Evolutionary conservation across 495 filamentous ascomycete species (phyloP).

Genomic region (Xylaria venustula): DNA sequence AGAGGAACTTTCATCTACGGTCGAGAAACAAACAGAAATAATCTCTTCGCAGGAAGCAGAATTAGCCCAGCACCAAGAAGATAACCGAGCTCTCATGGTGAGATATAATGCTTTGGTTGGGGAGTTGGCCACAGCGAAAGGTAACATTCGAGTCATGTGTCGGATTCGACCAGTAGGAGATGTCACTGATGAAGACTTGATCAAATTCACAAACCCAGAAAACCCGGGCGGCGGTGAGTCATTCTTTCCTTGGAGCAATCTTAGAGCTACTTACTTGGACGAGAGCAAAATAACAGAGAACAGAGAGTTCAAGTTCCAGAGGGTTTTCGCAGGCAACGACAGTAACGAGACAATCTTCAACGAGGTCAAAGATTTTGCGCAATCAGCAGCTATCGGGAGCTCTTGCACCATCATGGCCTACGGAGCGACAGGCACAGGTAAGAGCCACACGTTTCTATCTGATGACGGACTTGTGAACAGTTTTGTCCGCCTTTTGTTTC

Average conservation of each 20-base stretch:
- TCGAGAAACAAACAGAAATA: neutral
- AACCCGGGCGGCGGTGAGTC: neutral
- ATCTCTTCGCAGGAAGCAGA: neutral
- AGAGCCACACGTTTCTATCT: constrained; percentile 56
- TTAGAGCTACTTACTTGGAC: neutral
- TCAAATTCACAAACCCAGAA: constrained; percentile 13
- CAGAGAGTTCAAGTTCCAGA: constrained; percentile 83
- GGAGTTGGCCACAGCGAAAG: constrained; percentile 89
- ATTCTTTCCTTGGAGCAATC: constrained; percentile 5
- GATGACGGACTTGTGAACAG: constrained; percentile 89
- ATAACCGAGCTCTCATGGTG: neutral
- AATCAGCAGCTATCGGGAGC: constrained; percentile 86
- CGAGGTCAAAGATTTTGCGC: constrained; percentile 90
- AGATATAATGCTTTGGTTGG: constrained; percentile 62
- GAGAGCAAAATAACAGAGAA: constrained; percentile 42
- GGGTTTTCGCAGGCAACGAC: constrained; percentile 74
- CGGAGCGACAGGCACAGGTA: constrained; percentile 50
- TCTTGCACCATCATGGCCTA: constrained; percentile 68
- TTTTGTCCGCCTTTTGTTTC: constrained; percentile 82
- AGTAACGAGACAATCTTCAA: constrained; percentile 84
- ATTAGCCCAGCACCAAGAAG: neutral
- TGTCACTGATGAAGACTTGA: constrained; percentile 26
- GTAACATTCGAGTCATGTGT: constrained; percentile 96
- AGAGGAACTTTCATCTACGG: too few species aligned
- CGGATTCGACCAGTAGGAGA: constrained; percentile 62